Conservation (phyloP, 1,284 basidiomycete species). For the Naganishia sp. region DNA sequence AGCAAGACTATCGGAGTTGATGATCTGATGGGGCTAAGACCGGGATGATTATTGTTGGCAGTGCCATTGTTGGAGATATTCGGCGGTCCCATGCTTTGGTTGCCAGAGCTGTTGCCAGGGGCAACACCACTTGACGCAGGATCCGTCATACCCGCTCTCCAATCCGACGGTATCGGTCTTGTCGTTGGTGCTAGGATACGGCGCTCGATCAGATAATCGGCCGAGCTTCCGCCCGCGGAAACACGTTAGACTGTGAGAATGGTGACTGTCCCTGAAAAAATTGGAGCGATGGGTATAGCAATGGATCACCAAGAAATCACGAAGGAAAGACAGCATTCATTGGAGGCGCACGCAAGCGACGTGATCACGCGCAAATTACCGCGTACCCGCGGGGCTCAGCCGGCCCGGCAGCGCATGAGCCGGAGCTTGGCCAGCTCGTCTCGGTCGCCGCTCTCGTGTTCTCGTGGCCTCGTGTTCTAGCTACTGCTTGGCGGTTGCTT, state of each 20-base stretch:
- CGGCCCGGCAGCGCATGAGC: not conserved
- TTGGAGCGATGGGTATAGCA: not conserved
- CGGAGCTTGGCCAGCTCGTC: not conserved
- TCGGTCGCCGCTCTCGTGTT: not conserved
- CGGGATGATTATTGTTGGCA: not conserved
- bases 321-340: not conserved
- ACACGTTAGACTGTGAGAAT: too few species aligned
- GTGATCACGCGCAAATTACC: slow-evolving; percentile 4
- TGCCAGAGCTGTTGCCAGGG: not conserved
- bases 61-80: not conserved
- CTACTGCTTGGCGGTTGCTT: not conserved
- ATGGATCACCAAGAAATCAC: not conserved
- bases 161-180: too few species aligned
- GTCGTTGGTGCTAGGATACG: too few species aligned
- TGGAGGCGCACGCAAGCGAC: slow-evolving; percentile 4
- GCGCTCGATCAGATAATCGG: too few species aligned
- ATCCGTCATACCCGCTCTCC: too few species aligned
- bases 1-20: slow-evolving; percentile 24
- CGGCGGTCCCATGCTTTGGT: not conserved
- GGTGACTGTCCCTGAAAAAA: too few species aligned
- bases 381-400: not conserved
- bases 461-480: not conserved
- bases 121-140: too few species aligned
- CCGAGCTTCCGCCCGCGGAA: too few species aligned
- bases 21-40: slow-evolving; percentile 18